Evolutionary conservation across 2,329 filamentous ascomycete genomes (phyloP).

Genomic region (Talaromyces albobiverticillius): DNA sequence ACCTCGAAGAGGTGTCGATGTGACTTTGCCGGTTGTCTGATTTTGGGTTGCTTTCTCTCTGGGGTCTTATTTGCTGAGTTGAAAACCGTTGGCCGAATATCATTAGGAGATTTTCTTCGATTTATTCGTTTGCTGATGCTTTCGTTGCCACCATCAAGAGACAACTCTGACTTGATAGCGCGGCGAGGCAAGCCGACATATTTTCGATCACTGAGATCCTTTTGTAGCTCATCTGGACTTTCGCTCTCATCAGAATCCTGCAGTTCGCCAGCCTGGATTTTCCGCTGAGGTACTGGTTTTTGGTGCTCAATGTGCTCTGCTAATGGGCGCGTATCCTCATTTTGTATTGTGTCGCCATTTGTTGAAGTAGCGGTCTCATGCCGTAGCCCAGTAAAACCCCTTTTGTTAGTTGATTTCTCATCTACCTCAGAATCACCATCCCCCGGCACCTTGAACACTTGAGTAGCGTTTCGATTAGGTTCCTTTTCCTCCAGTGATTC

Average conservation of each 20-base stretch:
- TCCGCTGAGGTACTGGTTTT: background rate
- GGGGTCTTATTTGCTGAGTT: slow-evolving; percentile 15
- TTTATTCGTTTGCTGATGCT: background rate
- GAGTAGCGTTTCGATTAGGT: background rate
- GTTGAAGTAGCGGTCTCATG: no score
- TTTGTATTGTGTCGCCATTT: background rate
- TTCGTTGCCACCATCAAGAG: slow-evolving; percentile 5
- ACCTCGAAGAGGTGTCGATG: slow-evolving; percentile 19
- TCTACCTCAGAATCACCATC: background rate
- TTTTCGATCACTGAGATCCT: slow-evolving; percentile 29
- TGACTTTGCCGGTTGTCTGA: background rate
- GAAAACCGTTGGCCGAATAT: slow-evolving; percentile 32
- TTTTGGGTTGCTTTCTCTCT: slow-evolving; percentile 2
- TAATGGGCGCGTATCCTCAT: background rate
- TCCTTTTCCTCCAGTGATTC: background rate
- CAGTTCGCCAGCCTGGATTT: background rate
- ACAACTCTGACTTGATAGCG: slow-evolving; percentile 6
- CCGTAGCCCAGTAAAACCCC: background rate
- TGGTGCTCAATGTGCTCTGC: background rate
- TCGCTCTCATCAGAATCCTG: slow-evolving; percentile 24
- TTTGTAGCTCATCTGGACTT: slow-evolving; percentile 41
- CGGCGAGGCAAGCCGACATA: slow-evolving; percentile 12
- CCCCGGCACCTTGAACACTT: background rate
- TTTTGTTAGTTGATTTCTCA: background rate
- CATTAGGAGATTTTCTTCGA: slow-evolving; percentile 27